phyloP scores from a whole-genome alignment of 2,329 filamentous ascomycete genomes.

The Epichloe aotearoae region DNA sequence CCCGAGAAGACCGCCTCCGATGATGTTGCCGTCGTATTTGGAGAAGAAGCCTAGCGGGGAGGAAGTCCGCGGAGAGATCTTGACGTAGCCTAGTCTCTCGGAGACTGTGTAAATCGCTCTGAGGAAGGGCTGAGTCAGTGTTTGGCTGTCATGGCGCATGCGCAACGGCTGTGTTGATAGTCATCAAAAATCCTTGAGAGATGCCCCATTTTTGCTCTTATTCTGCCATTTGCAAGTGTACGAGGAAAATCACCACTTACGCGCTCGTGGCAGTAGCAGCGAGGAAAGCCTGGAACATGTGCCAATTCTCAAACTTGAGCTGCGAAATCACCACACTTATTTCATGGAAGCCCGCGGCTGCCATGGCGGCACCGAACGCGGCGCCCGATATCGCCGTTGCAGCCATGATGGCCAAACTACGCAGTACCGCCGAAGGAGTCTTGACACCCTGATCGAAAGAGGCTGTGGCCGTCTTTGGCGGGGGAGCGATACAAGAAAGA shows the following conservation, averaged over 20 bases:
- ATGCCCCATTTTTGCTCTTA: no score
- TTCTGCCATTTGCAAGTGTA: no score
- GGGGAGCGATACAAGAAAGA: no score
- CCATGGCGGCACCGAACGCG: constrained; percentile 48
- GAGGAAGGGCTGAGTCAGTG: neutral
- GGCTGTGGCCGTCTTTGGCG: no score
- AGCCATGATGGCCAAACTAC: neutral
- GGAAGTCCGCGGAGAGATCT: constrained; percentile 33
- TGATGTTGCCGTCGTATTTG: constrained; percentile 50
- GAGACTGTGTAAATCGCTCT: constrained; percentile 34
- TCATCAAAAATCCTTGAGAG: no score
- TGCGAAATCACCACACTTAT: constrained; percentile 48
- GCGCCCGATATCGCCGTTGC: constrained; percentile 30
- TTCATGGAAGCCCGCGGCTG: constrained; percentile 45
- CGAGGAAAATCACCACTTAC: constrained; percentile 26
- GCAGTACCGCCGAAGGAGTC: no score
- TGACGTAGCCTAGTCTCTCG: constrained; percentile 28
- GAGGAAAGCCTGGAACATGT: constrained; percentile 54
- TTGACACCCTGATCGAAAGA: neutral
- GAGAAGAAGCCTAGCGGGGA: constrained; percentile 40
- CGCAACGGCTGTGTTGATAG: no score
- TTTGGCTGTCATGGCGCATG: no score
- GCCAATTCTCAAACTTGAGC: constrained; percentile 46
- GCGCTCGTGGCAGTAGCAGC: constrained; percentile 48
- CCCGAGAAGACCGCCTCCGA: constrained; percentile 49